Evolutionary conservation across 805 yeast genomes (phyloP).

Genomic region (Metschnikowia shivogae): DNA sequence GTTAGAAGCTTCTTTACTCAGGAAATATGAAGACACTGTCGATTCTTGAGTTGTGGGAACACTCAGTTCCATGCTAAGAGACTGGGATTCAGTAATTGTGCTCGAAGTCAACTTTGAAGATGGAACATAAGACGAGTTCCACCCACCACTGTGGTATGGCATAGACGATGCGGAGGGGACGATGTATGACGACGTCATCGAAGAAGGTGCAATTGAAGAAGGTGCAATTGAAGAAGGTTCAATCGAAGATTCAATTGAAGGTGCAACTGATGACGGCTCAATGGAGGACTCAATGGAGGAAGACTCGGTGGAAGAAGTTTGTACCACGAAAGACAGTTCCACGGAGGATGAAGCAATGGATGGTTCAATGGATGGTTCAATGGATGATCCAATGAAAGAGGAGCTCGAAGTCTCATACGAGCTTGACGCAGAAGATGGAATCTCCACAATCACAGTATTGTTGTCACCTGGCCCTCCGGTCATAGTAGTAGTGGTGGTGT

Average conservation of each 20-base stretch:
- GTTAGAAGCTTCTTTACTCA: background rate
- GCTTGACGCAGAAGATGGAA: conserved; percentile 9
- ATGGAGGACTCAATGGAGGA: background rate
- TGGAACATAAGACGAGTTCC: background rate
- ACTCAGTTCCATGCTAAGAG: background rate
- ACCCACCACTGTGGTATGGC: background rate
- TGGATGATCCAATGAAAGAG: background rate
- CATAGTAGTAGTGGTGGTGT: conserved; percentile 9
- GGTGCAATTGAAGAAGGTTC: background rate
- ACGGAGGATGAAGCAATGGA: background rate
- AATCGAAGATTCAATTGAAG: background rate
- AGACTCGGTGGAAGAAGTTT: background rate
- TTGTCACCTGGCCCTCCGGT: conserved; percentile 10
- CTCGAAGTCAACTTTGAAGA: background rate
- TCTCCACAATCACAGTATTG: conserved; percentile 7
- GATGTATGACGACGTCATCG: background rate
- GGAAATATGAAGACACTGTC: background rate
- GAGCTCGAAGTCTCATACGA: conserved; percentile 8
- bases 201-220: background rate
- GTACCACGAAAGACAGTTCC: too few relatives aligned
- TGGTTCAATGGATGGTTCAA: background rate
- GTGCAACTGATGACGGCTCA: background rate
- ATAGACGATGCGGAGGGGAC: background rate
- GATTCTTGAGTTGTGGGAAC: background rate
- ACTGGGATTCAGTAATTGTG: background rate